A percentile compares a stretch with the other conserved stretches of the same genome.
These are phyloP conservation scores for Panellus pusillus DNA, from an alignment of 768 basidiomycete genomes.

Conservation along the genomic window DNA sequence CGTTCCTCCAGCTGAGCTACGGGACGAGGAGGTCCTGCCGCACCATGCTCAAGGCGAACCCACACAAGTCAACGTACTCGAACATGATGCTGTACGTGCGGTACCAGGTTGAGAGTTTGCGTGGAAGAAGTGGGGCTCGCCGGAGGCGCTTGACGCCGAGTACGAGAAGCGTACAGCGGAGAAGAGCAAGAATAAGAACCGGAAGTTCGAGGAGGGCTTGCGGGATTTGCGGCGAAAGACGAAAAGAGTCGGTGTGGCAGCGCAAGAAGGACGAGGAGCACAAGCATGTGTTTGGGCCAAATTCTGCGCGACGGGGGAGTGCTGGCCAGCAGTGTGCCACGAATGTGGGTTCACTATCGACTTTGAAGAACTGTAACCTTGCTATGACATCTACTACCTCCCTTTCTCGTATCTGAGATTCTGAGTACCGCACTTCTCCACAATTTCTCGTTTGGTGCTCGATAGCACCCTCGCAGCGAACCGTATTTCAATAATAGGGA, in stretches of 20 bases:
- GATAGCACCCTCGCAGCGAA: too few relatives aligned
- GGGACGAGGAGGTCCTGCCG: conserved; percentile 88
- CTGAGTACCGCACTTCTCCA: too few relatives aligned
- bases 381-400: not conserved
- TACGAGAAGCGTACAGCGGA: conserved; percentile 76
- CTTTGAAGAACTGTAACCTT: conserved; percentile 73
- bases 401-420: too few relatives aligned
- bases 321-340: conserved; percentile 73
- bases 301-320: conserved; percentile 54
- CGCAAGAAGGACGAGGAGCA: conserved; percentile 85
- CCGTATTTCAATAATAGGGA: too few relatives aligned
- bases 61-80: conserved; percentile 90
- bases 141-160: conserved; percentile 87
- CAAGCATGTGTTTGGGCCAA: conserved; percentile 74
- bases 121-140: conserved; percentile 96
- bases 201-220: conserved; percentile 91
- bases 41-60: conserved; percentile 94
- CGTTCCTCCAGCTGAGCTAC: conserved; percentile 72
- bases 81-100: conserved; percentile 99
- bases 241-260: conserved; percentile 88
- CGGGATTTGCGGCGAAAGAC: conserved; percentile 82
- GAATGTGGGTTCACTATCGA: conserved; percentile 91
- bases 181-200: conserved; percentile 88
- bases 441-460: too few relatives aligned
- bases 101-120: conserved; percentile 95